Evolutionary conservation across 352 stramenopile genomes (phyloP), one percentile per base, ranked within the genome.

Genomic region (Pythium guiyangense): DNA sequence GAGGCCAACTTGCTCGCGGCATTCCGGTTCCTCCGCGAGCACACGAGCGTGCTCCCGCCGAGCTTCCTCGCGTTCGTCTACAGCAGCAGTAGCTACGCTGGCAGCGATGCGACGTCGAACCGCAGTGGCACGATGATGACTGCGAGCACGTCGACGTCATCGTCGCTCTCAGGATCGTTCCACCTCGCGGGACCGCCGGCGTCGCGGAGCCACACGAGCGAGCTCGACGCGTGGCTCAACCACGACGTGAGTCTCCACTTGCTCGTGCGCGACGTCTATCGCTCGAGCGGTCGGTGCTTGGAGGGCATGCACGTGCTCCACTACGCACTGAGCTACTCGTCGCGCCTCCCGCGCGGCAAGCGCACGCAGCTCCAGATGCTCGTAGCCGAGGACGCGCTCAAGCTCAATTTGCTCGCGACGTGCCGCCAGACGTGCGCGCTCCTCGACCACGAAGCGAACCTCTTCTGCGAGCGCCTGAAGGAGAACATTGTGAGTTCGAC

Each of bases 161-260:
- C 83, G 27, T 89, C 75, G 3, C 58, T 79, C 1, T 84, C 77
- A 0, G 62, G 70, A 6, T 84, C 77, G 20, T 77, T 90, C 57
- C 69, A 84, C 31, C 17, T 88, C 31, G 31, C 31, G 3, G 4
- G 0, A 8, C 84, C 62, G 51, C 79, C 68, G 35, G 63, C 75
- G 4, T 77, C 74, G 26, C 53, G 35, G 9, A 66, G 74, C n/a
- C 86, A 85, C 53, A 82, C 72, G 10, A 86, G 73, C 26, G 82
- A 92, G 29, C 67, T 91, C 56, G 85, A 95, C 54, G 70, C 71
- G 9, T 93, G 81, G 83, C 59, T 95, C 15, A 88, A 81, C 52
- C 83, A 95, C 54, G 81, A 93, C 31, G 84, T 95, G 48, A 83
- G 70, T n/a, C 55, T 95, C n/a, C 85, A 95, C 50, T 59, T 95